Conservation (phyloP, 169 alveolate genomes). For the Cryptosporidium baileyi region DNA sequence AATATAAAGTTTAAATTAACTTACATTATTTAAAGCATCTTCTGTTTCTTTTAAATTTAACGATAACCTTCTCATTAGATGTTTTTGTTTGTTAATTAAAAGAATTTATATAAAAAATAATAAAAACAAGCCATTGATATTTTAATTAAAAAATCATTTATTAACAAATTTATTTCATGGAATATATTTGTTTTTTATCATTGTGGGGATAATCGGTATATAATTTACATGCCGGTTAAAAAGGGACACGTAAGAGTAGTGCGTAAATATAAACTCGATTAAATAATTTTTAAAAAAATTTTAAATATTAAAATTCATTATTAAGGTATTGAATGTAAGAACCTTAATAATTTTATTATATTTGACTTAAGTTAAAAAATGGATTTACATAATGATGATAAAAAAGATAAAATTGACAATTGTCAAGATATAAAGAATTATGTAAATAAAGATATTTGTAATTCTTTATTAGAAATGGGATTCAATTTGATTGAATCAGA, state of each 20-base stretch:
- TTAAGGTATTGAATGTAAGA: neutral
- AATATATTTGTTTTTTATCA: neutral
- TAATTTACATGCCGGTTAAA: conserved; percentile 68
- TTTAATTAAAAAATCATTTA: too few relatives aligned
- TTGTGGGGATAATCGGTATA: conserved; percentile 34
- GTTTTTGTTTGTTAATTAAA: neutral
- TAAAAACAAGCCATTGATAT: neutral
- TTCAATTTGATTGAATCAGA: conserved; percentile 71
- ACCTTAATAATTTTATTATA: too few relatives aligned
- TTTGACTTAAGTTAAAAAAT: neutral
- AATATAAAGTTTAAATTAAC: neutral
- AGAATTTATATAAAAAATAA: neutral
- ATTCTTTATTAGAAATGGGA: conserved; percentile 71
- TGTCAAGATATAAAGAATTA: conserved; percentile 21
- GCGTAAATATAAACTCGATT: neutral
- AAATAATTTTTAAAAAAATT: conserved; percentile 7
- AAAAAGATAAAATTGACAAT: neutral
- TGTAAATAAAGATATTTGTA: conserved; percentile 9
- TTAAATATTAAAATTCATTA: neutral
- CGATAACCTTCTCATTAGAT: conserved; percentile 30
- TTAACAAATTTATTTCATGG: too few relatives aligned
- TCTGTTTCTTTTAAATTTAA: neutral
- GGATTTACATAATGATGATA: neutral
- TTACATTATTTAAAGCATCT: neutral
- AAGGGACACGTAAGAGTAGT: conserved; percentile 57